phyloP scores from a whole-genome alignment of 2,329 filamentous ascomycete species.

The Calonectria honghensis region DNA sequence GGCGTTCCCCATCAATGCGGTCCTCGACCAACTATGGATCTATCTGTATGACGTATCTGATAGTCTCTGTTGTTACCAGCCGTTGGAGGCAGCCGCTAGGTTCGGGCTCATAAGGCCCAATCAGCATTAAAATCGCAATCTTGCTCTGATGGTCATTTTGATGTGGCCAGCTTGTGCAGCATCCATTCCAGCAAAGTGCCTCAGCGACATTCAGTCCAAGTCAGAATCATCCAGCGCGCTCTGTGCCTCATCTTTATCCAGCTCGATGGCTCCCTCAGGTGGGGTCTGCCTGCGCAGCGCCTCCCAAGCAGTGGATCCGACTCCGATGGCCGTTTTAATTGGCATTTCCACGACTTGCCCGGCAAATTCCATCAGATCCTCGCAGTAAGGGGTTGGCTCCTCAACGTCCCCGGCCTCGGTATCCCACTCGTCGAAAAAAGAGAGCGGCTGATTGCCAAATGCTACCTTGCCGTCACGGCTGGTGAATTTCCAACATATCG shows the following conservation, averaged over 20 bases:
- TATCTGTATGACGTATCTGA: too few species aligned
- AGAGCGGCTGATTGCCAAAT: neutral
- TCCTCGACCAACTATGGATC: too few species aligned
- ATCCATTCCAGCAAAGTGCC: too few species aligned
- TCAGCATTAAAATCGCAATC: too few species aligned
- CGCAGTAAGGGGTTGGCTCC: slow-evolving; percentile 17
- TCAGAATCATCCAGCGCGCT: neutral
- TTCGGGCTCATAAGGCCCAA: too few species aligned
- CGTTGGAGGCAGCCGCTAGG: too few species aligned
- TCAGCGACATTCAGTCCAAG: neutral
- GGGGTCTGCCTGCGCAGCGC: neutral
- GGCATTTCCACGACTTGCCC: neutral
- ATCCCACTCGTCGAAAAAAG: slow-evolving; percentile 12
- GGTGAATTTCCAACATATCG: slow-evolving; percentile 1
- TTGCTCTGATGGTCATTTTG: too few species aligned
- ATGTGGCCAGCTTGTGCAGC: too few species aligned
- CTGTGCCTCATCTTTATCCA: neutral
- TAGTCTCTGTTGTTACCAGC: too few species aligned
- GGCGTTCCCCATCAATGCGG: too few species aligned
- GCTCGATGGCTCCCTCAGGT: neutral
- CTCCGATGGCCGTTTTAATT: neutral
- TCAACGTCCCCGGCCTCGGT: slow-evolving; percentile 4
- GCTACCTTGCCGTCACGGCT: neutral
- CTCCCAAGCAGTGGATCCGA: neutral
- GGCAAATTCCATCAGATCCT: neutral